Base-by-base conservation (phyloP, 306 rosid species). In the Gleditsia sinensis region DNA sequence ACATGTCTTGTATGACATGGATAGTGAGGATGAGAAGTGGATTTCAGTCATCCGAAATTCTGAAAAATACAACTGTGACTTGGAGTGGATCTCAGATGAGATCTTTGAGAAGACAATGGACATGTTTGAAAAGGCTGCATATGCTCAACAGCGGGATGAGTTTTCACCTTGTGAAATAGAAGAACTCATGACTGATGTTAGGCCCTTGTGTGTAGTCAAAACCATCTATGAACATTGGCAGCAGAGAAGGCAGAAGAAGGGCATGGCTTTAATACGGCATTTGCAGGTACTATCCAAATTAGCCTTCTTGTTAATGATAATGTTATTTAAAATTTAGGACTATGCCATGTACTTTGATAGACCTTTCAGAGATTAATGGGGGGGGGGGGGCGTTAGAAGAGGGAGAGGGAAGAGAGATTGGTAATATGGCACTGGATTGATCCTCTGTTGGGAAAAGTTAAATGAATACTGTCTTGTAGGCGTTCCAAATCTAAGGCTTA, bases 21-120 rank as follows among this genome's bases (percentile, higher is more conserved):
- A 91, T 80, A 91, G 88, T 50, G 97, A 88, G 32, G 97, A 91
- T 66, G 97, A 88, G 69, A 81, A 42, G 67, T 91, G 94, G 92
- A 51, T 91, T 79, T 60, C 13, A 48, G 64, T 36, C 37, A 33
- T 32, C 20, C 75, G 8, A 72, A 77, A 40, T 80, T 80, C 85
- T 71, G 88, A 85, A 80, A 73, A 58, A 69, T 84, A 71, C 56
- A 62, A 76, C 11, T 19, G 27, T 67, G 14, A 78, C 69, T 63
- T 68, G 65, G 79, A 61, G 14, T 81, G 78, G 60, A 79, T 82
- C 9, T 74, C 86, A 0, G 85, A 83, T 14, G 89, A 91, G 76
- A 72, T 83, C 74, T 85, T 91, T 54, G 94, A 87, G 83, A 91
- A 80, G 78, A 76, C 77, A 14, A 74, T 91, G 81, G 97, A 88